phyloP scores from a whole-genome alignment of 225 moss, liverwort and hornwort species.

The Polytrichum commune region DNA sequence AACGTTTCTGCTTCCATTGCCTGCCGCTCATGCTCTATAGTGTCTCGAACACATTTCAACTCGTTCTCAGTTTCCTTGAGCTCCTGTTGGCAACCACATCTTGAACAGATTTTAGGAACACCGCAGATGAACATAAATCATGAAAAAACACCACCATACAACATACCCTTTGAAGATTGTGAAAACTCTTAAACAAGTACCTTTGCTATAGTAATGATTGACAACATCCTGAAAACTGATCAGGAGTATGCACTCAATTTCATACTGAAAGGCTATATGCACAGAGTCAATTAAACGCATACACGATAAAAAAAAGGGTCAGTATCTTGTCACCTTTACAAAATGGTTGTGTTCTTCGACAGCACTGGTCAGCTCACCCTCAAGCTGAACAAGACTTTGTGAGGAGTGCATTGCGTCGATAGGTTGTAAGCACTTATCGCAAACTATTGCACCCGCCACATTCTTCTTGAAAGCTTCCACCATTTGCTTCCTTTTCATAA shows the following conservation, averaged over 20 bases:
- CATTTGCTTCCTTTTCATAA: constrained; percentile 33
- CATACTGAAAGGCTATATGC: no score
- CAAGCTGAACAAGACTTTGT: constrained; percentile 54
- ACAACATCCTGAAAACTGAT: no score
- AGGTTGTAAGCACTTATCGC: constrained; percentile 85
- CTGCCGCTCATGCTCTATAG: constrained; percentile 26
- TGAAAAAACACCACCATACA: no score
- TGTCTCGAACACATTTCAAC: constrained; percentile 25
- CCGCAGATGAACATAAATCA: no score
- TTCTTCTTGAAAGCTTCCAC: constrained; percentile 46
- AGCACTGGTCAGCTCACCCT: constrained; percentile 38
- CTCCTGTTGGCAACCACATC: constrained; percentile 25
- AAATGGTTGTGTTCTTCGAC: constrained; percentile 28
- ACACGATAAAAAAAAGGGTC: neutral
- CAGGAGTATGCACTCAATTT: no score
- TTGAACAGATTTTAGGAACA: neutral
- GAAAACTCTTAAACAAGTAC: no score
- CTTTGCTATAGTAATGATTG: no score
- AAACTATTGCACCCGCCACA: constrained; percentile 49
- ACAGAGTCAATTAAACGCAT: no score
- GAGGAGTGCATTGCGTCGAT: constrained; percentile 60
- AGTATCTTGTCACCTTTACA: constrained; percentile 30
- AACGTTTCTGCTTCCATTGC: constrained; percentile 27
- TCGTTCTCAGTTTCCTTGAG: constrained; percentile 35
- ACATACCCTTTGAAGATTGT: no score